These are phyloP conservation scores for Corchorus capsularis DNA, from an alignment of 345 rosid genomes.

Conservation along the genomic window DNA sequence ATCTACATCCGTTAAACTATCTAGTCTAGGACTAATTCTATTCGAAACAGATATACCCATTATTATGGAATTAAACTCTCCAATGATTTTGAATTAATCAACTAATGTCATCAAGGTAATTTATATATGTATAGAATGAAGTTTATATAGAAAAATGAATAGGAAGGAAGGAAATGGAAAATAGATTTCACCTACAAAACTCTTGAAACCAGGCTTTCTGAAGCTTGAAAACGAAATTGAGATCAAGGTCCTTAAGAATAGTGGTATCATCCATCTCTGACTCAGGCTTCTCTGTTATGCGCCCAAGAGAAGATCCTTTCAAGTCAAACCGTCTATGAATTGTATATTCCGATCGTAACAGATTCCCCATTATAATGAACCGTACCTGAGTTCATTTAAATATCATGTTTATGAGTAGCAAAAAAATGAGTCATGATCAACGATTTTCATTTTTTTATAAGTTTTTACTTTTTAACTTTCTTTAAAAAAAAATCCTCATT, in stretches of 20 bases:
- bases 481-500: too few relatives aligned
- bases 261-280: constrained; percentile 78
- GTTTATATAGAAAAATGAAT: neutral
- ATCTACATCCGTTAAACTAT: too few relatives aligned
- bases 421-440: too few relatives aligned
- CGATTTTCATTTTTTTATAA: too few relatives aligned
- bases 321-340: constrained; percentile 87
- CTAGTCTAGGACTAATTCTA: too few relatives aligned
- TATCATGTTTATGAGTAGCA: too few relatives aligned
- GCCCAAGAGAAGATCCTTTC: constrained; percentile 95
- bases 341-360: constrained; percentile 71
- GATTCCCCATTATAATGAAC: constrained; percentile 92
- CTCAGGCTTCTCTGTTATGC: constrained; percentile 79
- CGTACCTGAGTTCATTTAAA: constrained; percentile 56
- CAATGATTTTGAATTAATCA: too few relatives aligned
- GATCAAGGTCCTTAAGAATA: constrained; percentile 85
- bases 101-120: neutral
- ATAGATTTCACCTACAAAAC: constrained; percentile 53
- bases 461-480: neutral
- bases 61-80: too few relatives aligned
- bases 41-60: too few relatives aligned
- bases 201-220: constrained; percentile 91
- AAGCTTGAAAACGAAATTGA: constrained; percentile 77
- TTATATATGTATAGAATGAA: too few relatives aligned
- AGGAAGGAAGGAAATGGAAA: neutral